These are phyloP conservation scores for Apiotrichum brassicae DNA, from an alignment of 1,284 basidiomycete genomes.

Conservation along the genomic window DNA sequence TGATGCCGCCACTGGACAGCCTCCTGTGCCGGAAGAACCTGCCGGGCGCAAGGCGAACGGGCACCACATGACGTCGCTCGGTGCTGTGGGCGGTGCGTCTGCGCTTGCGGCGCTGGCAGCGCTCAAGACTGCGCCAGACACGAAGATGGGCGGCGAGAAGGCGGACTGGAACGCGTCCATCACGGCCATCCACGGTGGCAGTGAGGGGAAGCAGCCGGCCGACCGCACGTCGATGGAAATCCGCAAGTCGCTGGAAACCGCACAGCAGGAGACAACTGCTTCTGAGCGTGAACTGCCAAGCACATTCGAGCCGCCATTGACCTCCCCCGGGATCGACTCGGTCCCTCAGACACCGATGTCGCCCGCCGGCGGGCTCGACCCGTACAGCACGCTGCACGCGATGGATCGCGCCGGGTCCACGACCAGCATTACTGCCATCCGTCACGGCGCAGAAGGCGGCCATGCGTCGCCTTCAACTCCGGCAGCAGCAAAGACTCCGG, in stretches of 20 bases:
- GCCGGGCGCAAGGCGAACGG: background rate
- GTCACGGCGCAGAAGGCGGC: slow-evolving; percentile 28
- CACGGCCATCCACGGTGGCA: slow-evolving; percentile 41
- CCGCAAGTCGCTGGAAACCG: too few relatives aligned
- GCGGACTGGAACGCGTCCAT: slow-evolving; percentile 31
- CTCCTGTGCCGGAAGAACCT: background rate
- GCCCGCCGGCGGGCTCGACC: background rate
- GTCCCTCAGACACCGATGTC: background rate
- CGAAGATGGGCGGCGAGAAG: slow-evolving; percentile 23
- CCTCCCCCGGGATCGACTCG: too few relatives aligned
- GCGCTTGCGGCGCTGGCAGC: background rate
- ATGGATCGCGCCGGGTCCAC: slow-evolving; percentile 30
- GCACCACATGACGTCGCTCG: background rate
- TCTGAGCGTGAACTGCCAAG: too few relatives aligned
- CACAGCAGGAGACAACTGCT: too few relatives aligned
- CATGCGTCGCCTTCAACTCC: too few relatives aligned
- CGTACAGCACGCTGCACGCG: slow-evolving; percentile 16
- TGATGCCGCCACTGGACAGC: background rate
- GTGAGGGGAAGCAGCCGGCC: slow-evolving; percentile 22
- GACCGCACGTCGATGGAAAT: too few relatives aligned
- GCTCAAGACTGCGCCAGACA: background rate
- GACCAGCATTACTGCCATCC: slow-evolving; percentile 39
- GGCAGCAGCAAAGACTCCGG: too few relatives aligned
- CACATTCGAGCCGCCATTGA: too few relatives aligned
- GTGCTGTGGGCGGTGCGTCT: background rate